Evolutionary conservation across 2,329 filamentous ascomycete species (phyloP), one percentile per base, ranked within the genome.

Genomic region (Magnaporthales sp.): DNA sequence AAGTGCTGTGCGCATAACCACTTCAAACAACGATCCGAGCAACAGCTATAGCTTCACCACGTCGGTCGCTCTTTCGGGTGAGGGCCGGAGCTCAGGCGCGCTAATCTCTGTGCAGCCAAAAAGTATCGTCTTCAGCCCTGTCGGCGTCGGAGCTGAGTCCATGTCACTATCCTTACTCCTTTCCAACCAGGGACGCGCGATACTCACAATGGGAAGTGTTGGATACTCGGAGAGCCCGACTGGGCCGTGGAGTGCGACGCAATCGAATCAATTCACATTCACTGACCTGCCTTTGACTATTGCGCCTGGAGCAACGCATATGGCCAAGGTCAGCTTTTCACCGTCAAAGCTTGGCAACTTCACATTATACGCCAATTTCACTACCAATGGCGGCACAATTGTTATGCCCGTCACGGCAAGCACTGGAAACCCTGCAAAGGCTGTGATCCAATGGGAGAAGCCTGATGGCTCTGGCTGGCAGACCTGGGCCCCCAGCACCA

Each of bases 371-470:
- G 69, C 86, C 64, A 77, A 76, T 22, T 76, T 86, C 3, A 70
- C 73, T 15, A 82, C 84, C 0, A 75, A 77, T 65, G 85, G 84
- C 10, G 85, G 85, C 0, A 80, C 74, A 61, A 76, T 78, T 15
- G 76, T 80, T 0, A 74, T 87, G 11, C 78, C 79, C 30, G 76
- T 86, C 15, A 75, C 82, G 0, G 85, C 78, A 15, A 78, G 80
- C 1, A 79, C 84, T 8, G 84, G 83, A 0, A 79, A 80, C 1
- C 74, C 80, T 0, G 81, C 86, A 0, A 75, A 75, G 0, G 83
- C 83, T 0, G 71, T 84, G 1, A 73, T 88, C 4, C 81, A 87
- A 70, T 87, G 87, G 72, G 81, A 87, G 71, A 82, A 77, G 0
- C 71, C 76, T 0, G 83, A 86, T 70, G 83, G 80, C 2, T 74